These are phyloP conservation scores for Neurospora sp. DNA, from an alignment of 495 filamentous ascomycete species.

Conservation along the genomic window DNA sequence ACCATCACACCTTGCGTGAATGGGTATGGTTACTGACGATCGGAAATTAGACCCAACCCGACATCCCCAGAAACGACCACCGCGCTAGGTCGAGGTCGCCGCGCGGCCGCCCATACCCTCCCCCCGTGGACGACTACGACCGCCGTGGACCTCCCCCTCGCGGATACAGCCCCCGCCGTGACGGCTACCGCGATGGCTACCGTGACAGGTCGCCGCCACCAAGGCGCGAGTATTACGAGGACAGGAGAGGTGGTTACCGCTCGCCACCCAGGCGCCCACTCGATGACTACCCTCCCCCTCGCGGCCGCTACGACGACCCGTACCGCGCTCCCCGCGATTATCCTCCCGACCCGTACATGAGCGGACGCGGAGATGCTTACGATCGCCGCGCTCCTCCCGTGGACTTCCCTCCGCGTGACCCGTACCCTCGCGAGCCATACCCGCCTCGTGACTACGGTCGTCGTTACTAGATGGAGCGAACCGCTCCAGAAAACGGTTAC, in stretches of 20 bases:
- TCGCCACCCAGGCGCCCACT: constrained; percentile 61
- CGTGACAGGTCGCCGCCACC: constrained; percentile 66
- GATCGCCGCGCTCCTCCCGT: constrained; percentile 47
- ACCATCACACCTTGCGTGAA: neutral
- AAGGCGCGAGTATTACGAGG: constrained; percentile 76
- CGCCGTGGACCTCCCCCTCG: constrained; percentile 68
- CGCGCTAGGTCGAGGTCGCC: constrained; percentile 67
- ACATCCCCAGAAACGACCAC: constrained; percentile 55
- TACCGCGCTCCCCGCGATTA: constrained; percentile 47
- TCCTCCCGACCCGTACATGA: constrained; percentile 55
- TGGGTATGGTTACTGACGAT: neutral
- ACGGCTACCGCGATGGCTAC: constrained; percentile 56
- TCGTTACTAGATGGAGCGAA: constrained; percentile 25
- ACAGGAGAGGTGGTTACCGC: constrained; percentile 58
- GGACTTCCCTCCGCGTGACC: constrained; percentile 44
- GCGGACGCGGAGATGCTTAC: constrained; percentile 45
- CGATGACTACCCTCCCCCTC: constrained; percentile 66
- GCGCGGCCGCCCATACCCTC: constrained; percentile 50
- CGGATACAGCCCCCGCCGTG: constrained; percentile 60
- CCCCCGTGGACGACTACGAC: constrained; percentile 63
- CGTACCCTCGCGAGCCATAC: constrained; percentile 38
- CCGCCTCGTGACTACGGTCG: constrained; percentile 38
- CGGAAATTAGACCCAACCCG: constrained; percentile 38
- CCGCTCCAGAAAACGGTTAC: neutral
- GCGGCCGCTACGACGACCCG: constrained; percentile 52